These are phyloP conservation scores for Cucurbita moschata DNA, from an alignment of 306 rosid species.

Conservation along the genomic window DNA sequence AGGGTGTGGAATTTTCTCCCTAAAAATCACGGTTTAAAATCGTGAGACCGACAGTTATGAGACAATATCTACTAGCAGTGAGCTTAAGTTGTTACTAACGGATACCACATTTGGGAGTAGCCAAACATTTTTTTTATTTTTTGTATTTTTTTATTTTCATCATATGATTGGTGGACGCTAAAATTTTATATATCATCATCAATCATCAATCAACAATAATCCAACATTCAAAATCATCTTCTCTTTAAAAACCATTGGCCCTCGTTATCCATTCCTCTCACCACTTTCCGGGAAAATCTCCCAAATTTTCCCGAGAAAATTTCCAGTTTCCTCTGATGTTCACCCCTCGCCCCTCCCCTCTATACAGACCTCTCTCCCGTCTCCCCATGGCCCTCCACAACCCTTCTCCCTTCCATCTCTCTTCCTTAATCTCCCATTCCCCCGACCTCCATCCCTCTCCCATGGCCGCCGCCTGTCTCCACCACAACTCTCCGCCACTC, in stretches of 20 bases:
- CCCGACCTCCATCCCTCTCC: not conserved
- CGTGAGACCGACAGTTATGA: too few relatives aligned
- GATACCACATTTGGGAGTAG: too few relatives aligned
- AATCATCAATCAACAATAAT: too few relatives aligned
- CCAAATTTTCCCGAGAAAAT: constrained; percentile 17
- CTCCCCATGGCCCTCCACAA: not conserved
- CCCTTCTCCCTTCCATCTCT: not conserved
- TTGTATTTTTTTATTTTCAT: too few relatives aligned
- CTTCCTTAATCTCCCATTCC: not conserved
- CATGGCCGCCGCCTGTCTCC: constrained; percentile 46
- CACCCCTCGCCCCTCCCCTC: not conserved
- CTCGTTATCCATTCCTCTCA: not conserved
- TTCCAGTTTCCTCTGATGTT: not conserved
- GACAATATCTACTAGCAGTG: too few relatives aligned
- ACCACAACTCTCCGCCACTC: constrained; percentile 23
- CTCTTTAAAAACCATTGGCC: not conserved
- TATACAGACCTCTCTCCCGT: not conserved
- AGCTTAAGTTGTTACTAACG: too few relatives aligned
- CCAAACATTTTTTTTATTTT: too few relatives aligned
- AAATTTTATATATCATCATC: too few relatives aligned
- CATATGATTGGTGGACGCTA: too few relatives aligned
- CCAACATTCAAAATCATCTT: too few relatives aligned
- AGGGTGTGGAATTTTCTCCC: too few relatives aligned
- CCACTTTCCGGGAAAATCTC: not conserved
- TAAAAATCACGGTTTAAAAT: too few relatives aligned